A percentile compares a stretch with the other conserved stretches of the same genome.
phyloP scores from a whole-genome alignment of 2,329 filamentous ascomycete genomes.

The Fusarium heterosporum region DNA sequence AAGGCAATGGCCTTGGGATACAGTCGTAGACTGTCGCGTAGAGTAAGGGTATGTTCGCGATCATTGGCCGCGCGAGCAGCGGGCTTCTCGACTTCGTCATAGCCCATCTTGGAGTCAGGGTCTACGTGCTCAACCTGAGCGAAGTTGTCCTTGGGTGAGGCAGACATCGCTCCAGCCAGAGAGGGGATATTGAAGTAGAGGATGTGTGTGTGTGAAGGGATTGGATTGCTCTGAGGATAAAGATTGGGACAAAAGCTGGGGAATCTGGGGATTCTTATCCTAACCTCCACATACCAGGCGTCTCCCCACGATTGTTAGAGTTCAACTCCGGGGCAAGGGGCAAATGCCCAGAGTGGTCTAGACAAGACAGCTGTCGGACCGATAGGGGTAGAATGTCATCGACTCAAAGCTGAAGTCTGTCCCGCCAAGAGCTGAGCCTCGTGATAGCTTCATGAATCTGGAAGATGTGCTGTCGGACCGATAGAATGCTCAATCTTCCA shows the following conservation, averaged over 20 bases:
- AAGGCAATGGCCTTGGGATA: slow-evolving; percentile 54
- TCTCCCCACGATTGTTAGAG: slow-evolving; percentile 10
- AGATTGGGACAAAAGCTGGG: background rate
- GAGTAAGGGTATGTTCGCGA: slow-evolving; percentile 49
- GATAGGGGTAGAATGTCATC: background rate
- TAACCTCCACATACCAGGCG: slow-evolving; percentile 17
- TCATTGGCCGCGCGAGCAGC: slow-evolving; percentile 21
- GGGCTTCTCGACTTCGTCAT: slow-evolving; percentile 13
- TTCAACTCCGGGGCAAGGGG: slow-evolving; percentile 1
- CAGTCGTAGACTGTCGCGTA: slow-evolving; percentile 53
- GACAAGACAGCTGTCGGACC: slow-evolving; percentile 8
- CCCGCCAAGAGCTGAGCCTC: slow-evolving; percentile 15
- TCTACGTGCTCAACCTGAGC: slow-evolving; percentile 27
- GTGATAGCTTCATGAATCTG: slow-evolving; percentile 14
- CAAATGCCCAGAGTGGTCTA: slow-evolving; percentile 6
- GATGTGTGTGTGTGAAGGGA: background rate
- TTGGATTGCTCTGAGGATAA: background rate
- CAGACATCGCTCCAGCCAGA: slow-evolving; percentile 5
- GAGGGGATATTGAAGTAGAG: background rate
- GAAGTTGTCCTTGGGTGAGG: slow-evolving; percentile 5
- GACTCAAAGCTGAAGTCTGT: slow-evolving; percentile 8
- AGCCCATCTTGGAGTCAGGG: slow-evolving; percentile 12
- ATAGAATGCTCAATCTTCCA: slow-evolving; percentile 12
- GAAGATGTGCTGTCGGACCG: background rate
- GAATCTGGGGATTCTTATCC: slow-evolving; percentile 29